Evolutionary conservation across 2,329 filamentous ascomycete genomes (phyloP).

Genomic region (Arthrobotrys conoides): DNA sequence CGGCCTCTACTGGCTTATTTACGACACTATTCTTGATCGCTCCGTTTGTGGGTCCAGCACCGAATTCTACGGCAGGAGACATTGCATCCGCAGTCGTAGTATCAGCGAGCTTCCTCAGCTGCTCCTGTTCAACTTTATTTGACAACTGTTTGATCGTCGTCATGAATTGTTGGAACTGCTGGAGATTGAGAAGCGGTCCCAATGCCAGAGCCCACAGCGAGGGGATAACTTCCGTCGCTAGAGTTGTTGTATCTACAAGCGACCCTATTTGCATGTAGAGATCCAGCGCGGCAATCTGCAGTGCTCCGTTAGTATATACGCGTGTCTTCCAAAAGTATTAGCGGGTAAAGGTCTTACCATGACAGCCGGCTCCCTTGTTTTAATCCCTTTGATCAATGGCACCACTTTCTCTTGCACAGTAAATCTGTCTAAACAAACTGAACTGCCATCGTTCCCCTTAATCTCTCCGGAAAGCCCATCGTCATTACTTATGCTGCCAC

Average conservation of each 20-base stretch:
- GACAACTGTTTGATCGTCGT: conserved; percentile 85
- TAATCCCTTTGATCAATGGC: conserved; percentile 89
- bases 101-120: conserved; percentile 88
- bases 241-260: conserved; percentile 87
- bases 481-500: conserved; percentile 74
- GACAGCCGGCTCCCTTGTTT: conserved; percentile 96
- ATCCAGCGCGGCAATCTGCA: conserved; percentile 81
- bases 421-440: conserved; percentile 92
- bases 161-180: conserved; percentile 93
- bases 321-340: not conserved
- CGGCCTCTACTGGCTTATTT: conserved; percentile 69
- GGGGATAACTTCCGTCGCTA: conserved; percentile 90
- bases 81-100: conserved; percentile 71
- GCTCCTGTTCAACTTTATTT: conserved; percentile 85
- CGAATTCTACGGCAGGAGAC: conserved; percentile 33
- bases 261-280: conserved; percentile 87
- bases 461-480: conserved; percentile 62
- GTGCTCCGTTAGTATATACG: conserved; percentile 6
- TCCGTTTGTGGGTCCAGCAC: conserved; percentile 25
- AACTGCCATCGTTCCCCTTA: conserved; percentile 76
- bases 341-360: conserved; percentile 72
- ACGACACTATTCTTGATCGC: not conserved
- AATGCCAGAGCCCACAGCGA: conserved; percentile 92
- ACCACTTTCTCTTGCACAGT: conserved; percentile 98
- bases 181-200: conserved; percentile 86